Evolutionary conservation across 768 basidiomycete genomes (phyloP).

Genomic region (Clavaria fumosa): DNA sequence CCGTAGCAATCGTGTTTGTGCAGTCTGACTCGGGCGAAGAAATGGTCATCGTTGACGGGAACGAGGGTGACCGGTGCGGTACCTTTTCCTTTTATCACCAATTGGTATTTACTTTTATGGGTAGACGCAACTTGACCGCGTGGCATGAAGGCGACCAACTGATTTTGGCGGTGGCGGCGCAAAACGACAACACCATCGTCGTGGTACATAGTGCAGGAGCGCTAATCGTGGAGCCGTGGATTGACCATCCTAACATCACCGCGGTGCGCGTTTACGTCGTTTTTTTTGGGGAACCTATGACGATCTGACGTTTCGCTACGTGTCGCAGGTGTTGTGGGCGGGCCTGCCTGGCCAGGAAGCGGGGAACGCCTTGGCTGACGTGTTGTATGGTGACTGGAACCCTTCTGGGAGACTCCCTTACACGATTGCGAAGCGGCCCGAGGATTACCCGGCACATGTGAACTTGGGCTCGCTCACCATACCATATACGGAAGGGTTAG

Average conservation of each 20-base stretch:
- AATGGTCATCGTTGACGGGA: constrained; percentile 69
- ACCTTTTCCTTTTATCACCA: constrained; percentile 3
- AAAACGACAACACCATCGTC: constrained; percentile 60
- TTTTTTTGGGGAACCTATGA: no score
- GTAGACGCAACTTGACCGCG: constrained; percentile 47
- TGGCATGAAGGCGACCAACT: constrained; percentile 64
- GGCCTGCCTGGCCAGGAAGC: constrained; percentile 54
- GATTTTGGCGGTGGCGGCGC: constrained; percentile 48
- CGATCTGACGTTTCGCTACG: background rate
- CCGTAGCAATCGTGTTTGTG: constrained; percentile 68
- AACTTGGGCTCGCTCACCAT: constrained; percentile 32
- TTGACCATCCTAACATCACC: constrained; percentile 57
- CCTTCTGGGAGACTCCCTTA: constrained; percentile 40
- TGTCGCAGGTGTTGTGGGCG: constrained; percentile 41
- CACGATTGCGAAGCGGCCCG: constrained; percentile 46
- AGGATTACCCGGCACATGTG: constrained; percentile 44
- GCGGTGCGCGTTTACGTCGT: constrained; percentile 30
- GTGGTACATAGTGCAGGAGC: constrained; percentile 50
- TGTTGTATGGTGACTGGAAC: constrained; percentile 46
- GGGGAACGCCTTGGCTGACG: constrained; percentile 55
- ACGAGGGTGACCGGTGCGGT: constrained; percentile 51
- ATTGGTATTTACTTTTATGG: constrained; percentile 1
- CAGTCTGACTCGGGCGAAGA: constrained; percentile 75
- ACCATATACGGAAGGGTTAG: constrained; percentile 41
- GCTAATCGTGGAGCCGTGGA: constrained; percentile 48